Percentiles rank a stretch among this genome's conserved stretches.
phyloP scores from a whole-genome alignment of 306 rosid genomes.

The Quillaja saponaria region DNA sequence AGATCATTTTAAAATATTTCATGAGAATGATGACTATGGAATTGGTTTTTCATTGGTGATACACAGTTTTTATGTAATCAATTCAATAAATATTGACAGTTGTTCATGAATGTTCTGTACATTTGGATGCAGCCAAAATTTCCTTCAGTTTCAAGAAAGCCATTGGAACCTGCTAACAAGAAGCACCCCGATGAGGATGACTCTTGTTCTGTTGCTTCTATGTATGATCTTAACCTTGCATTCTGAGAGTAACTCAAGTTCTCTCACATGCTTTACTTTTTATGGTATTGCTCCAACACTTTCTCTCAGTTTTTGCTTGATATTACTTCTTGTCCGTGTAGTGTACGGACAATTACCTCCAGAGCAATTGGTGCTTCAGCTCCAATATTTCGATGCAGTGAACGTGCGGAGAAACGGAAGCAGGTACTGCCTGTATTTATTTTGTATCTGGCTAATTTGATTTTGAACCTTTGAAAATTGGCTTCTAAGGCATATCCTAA shows the following conservation, averaged over 20 bases:
- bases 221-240: constrained; percentile 63
- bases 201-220: constrained; percentile 74
- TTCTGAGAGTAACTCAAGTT: constrained; percentile 5
- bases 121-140: constrained; percentile 62
- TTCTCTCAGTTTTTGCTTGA: constrained; percentile 25
- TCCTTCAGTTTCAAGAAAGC: constrained; percentile 56
- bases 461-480: constrained; percentile 15
- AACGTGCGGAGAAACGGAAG: constrained; percentile 90
- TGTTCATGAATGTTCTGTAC: constrained; percentile 23
- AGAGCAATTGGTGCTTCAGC: constrained; percentile 68
- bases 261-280: constrained; percentile 16
- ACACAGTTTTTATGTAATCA: constrained; percentile 7
- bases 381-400: constrained; percentile 70
- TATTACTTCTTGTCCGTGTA: constrained; percentile 47
- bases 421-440: constrained; percentile 58
- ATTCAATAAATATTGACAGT: not conserved
- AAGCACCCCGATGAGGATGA: constrained; percentile 92
- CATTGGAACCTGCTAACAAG: constrained; percentile 76
- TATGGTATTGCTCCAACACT: constrained; percentile 16
- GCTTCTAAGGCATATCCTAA: constrained; percentile 8
- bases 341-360: constrained; percentile 46
- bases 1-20: no score
- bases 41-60: no score
- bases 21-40: no score
- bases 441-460: constrained; percentile 27